These are phyloP conservation scores for Poa annua DNA, from an alignment of 176 grass and related monocot species.

Conservation along the genomic window DNA sequence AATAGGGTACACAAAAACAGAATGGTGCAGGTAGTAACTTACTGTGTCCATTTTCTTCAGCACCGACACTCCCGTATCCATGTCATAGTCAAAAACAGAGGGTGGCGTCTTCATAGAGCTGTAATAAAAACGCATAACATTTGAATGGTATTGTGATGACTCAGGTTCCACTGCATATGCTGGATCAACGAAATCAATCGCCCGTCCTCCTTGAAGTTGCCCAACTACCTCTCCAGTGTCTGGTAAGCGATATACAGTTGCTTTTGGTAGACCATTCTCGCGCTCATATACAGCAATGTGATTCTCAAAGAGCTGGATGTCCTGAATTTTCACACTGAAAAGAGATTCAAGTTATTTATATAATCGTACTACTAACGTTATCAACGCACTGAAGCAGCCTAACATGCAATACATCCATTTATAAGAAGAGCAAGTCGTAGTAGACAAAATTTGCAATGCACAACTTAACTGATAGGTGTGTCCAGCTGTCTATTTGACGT, in stretches of 20 bases:
- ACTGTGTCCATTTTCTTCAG: constrained; percentile 85
- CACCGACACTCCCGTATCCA: constrained; percentile 76
- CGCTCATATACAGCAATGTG: constrained; percentile 83
- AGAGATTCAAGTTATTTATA: constrained; percentile 36
- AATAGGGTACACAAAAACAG: too few relatives aligned
- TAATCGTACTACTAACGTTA: neutral
- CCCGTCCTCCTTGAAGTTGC: constrained; percentile 60
- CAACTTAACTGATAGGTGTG: neutral
- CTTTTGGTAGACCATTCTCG: constrained; percentile 79
- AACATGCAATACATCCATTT: neutral
- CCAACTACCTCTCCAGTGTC: constrained; percentile 64
- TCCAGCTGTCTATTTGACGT: too few relatives aligned
- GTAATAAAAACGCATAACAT: constrained; percentile 73
- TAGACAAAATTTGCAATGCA: neutral
- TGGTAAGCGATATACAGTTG: constrained; percentile 72
- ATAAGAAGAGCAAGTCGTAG: constrained; percentile 3
- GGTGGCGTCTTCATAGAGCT: constrained; percentile 78
- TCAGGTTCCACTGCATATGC: constrained; percentile 62
- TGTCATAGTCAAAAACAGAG: constrained; percentile 83
- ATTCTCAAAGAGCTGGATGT: constrained; percentile 73
- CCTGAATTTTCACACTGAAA: constrained; percentile 89
- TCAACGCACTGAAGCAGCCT: constrained; percentile 18
- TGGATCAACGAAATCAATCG: constrained; percentile 77
- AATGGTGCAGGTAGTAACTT: constrained; percentile 40
- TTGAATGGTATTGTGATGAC: constrained; percentile 67